Evolutionary conservation across 257 asterid genomes (phyloP).

Genomic region (Fraxinus anomala): DNA sequence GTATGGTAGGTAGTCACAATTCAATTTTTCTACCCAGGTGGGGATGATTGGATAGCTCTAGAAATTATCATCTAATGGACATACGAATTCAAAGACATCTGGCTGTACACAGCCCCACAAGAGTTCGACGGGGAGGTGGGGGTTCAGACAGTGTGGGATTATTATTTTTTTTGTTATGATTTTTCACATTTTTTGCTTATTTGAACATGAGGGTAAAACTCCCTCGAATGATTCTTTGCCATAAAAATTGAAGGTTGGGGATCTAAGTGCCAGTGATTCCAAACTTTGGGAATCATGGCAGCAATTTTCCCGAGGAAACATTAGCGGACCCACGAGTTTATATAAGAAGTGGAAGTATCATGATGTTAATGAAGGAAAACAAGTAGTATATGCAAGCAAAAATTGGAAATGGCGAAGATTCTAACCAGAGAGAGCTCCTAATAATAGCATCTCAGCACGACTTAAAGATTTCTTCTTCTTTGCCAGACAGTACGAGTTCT

Average conservation of each 20-base stretch:
- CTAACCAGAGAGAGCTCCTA: conserved; percentile 93
- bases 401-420: conserved; percentile 1
- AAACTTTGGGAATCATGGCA: not conserved
- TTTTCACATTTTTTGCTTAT: too few species aligned
- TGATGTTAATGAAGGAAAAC: not conserved
- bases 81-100: not conserved
- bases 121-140: not conserved
- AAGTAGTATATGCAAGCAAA: not conserved
- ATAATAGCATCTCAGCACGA: conserved; percentile 81
- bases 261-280: not conserved
- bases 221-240: not conserved
- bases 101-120: not conserved
- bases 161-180: too few species aligned
- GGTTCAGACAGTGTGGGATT: too few species aligned
- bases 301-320: not conserved
- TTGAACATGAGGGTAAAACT: too few species aligned
- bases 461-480: conserved; percentile 60
- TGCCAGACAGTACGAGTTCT: conserved; percentile 74
- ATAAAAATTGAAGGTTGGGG: not conserved
- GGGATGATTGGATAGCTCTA: not conserved
- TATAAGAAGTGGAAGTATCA: not conserved
- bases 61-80: not conserved
- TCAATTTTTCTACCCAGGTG: not conserved
- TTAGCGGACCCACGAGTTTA: not conserved
- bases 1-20: not conserved